Base-by-base conservation (phyloP, 805 yeast genomes). In the Trichomonascus vanleenenianus region DNA sequence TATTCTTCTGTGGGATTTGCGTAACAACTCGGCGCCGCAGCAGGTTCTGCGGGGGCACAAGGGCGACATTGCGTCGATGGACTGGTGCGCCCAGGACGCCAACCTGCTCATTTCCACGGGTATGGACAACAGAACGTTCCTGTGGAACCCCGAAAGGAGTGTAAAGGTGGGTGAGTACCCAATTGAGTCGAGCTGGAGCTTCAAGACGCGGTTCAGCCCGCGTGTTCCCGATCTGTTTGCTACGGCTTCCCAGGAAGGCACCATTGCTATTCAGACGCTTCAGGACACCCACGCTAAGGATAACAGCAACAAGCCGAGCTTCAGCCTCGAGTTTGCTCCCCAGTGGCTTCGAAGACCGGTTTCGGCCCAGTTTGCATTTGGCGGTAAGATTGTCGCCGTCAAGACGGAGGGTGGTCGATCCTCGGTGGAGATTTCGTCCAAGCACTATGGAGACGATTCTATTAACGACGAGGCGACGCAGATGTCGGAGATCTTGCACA, bases 21-120 rank as follows among this genome's bases (percentile, higher is more conserved):
- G 97, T 65, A 91, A 93, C 62, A 80, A 96, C 25, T 83, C 84
- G 58, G 86, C 83, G n/a, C 99, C 99, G 7, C 88, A 86, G 60
- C 68, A 67, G 48, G 70, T 83, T 31, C 64, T 89, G 57, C 66
- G 62, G 25, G 96, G 97, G 46, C 97, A 91, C 63, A 75, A 78
- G 41, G 83, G 84, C 65, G 98, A 97, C 33, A 81, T 93, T 15
- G 65, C 91, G 44, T 85, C 96, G 7, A 67, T 93, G 46, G 97
- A 93, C 62, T 93, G 99, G 99, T 87, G 96, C 65, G 64, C 70
- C 39, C 82, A 79, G 55, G 99, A 93, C 63, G 77, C 85, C 41
- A 72, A 72, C 42, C 71, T 93, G 52, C 71, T 93, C 56, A 68
- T 93, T 37, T 85, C 97, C n/a, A 77, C 91, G 61, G 97, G 97